These are phyloP conservation scores for Pichia rugopelliculosa DNA, from an alignment of 805 yeast genomes.

Conservation along the genomic window DNA sequence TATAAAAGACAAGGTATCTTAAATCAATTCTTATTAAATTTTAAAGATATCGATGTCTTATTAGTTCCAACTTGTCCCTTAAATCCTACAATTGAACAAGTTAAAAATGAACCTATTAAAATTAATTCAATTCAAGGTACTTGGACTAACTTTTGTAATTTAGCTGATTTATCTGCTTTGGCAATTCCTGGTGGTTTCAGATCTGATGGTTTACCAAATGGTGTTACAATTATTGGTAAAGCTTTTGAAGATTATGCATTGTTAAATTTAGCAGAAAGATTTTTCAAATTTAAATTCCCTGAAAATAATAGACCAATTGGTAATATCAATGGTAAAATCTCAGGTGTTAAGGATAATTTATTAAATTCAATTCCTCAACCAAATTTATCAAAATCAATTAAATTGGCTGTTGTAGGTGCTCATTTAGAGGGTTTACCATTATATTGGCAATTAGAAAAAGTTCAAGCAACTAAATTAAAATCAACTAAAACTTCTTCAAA, in stretches of 20 bases:
- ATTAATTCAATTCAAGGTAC: constrained; percentile 92
- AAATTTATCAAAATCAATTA: constrained; percentile 37
- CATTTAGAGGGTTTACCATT: constrained; percentile 83
- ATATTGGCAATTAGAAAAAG: constrained; percentile 89
- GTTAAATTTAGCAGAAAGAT: constrained; percentile 71
- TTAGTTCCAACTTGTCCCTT: constrained; percentile 93
- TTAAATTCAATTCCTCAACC: constrained; percentile 38
- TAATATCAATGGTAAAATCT: constrained; percentile 15
- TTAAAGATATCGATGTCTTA: constrained; percentile 62
- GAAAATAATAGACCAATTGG: constrained; percentile 52
- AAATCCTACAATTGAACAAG: constrained; percentile 73
- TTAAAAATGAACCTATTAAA: constrained; percentile 67
- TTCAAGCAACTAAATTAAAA: constrained; percentile 62
- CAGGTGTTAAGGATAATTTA: constrained; percentile 38
- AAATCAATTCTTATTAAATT: constrained; percentile 48
- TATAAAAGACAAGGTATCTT: constrained; percentile 79
- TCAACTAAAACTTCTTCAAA: constrained; percentile 62
- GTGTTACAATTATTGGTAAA: constrained; percentile 76
- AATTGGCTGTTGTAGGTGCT: constrained; percentile 94
- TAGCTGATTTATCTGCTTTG: constrained; percentile 87
- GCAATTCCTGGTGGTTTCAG: constrained; percentile 90
- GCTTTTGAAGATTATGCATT: constrained; percentile 87
- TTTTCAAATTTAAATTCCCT: constrained; percentile 43
- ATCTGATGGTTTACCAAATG: constrained; percentile 81
- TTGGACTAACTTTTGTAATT: constrained; percentile 94